A percentile compares a stretch with the other conserved stretches of the same genome.
phyloP scores from a whole-genome alignment of 108 stramenopile species.

The Nannochloropsis oceanica region DNA sequence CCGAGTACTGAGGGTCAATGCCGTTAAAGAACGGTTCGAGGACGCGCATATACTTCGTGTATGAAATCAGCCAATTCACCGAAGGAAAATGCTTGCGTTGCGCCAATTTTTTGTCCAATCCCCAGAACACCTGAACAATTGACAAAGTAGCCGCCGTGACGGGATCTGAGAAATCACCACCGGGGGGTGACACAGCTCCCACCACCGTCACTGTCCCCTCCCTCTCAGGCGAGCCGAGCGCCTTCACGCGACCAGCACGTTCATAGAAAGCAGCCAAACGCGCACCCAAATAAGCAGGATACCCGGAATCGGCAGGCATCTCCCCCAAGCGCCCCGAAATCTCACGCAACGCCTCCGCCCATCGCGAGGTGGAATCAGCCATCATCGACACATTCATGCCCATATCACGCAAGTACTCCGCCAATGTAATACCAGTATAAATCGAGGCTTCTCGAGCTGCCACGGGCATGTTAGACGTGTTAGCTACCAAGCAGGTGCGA shows the following conservation, averaged over 20 bases:
- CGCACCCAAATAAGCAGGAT: constrained; percentile 98
- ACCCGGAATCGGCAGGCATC: constrained; percentile 99
- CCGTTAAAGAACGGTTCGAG: constrained; percentile 95
- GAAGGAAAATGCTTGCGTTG: constrained; percentile 99
- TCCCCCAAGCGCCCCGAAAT: constrained; percentile 99
- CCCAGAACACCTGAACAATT: constrained; percentile 98
- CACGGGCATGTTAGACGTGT: constrained; percentile 99
- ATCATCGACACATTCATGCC: constrained; percentile 99
- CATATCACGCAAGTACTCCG: constrained; percentile 97
- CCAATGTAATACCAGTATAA: constrained; percentile 76
- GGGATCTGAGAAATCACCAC: constrained; percentile 99
- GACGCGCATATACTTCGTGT: constrained; percentile 99
- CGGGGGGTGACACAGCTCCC: constrained; percentile 97
- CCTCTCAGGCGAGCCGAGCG: constrained; percentile 89
- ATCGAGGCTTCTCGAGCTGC: constrained; percentile 99
- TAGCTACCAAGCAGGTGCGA: constrained; percentile 98
- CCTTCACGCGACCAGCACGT: constrained; percentile 93
- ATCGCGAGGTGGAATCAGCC: constrained; percentile 99
- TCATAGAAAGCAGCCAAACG: constrained; percentile 99
- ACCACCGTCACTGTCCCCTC: constrained; percentile 97
- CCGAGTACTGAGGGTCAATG: constrained; percentile 76
- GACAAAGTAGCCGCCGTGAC: constrained; percentile 97
- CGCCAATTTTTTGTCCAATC: constrained; percentile 99
- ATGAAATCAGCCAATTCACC: constrained; percentile 98
- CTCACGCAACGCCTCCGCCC: constrained; percentile 99